Base-by-base conservation (phyloP, 75 land plant genomes). In the Pinus albicaulis region DNA sequence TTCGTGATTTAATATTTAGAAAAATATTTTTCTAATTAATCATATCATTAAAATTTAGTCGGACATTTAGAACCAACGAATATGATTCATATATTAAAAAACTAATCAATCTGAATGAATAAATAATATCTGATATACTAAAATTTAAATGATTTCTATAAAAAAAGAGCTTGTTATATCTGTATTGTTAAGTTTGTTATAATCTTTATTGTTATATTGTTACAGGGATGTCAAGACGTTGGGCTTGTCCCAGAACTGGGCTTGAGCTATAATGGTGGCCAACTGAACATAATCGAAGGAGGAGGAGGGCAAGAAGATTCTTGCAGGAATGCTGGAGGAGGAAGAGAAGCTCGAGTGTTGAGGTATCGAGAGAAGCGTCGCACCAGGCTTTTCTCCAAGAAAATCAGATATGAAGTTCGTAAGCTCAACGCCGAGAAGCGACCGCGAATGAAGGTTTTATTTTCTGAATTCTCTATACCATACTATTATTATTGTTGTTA, bases 361-460 rank as follows among this genome's bases (percentile, higher is more conserved):
- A 81, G 95, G 86, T 92, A 92, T 82, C 76, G 89, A 31, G 95
- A 92, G 84, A 92, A 92, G 86, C 79, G 95, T 36, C 73, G 91
- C 38, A 88, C 89, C 14, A 69, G 95, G 62, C 76, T 92, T 59
- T 92, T 92, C 77, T 90, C 95, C n/a, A 92, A 92, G 87, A 90
- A 90, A 73, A 92, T 92, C 41, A 61, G 95, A 34, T 92, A 92
- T 68, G 91, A 92, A 74, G 95, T 92, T 3, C 76, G 95, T 31
- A 92, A 90, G 38, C 74, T 92, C 74, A 90, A 92, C 59, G 95
- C 95, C 1, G 95, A 92, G 81, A 90, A 88, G 71, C 80, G 95
- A 58, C 95, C 95, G 1, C 77, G 94, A 41, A 85, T 92, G 88
- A 92, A 92, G 79, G 92, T 48, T 48, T 48, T 48, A 2, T 48